Evolutionary conservation across 2,329 filamentous ascomycete genomes (phyloP).

Genomic region (Zymoseptoria crescenta): DNA sequence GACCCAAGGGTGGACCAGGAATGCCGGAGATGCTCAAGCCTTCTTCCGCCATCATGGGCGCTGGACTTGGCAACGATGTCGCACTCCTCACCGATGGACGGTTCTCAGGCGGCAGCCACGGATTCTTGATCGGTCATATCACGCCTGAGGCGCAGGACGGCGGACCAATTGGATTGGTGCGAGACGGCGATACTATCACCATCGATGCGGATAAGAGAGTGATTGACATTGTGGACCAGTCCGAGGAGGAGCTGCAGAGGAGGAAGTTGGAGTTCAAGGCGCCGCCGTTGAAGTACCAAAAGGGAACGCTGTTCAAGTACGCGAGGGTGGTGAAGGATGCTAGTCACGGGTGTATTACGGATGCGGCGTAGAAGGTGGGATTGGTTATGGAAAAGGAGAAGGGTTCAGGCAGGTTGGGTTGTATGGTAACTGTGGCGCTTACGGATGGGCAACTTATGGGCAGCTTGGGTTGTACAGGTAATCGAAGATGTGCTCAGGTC

Average conservation of each 20-base stretch:
- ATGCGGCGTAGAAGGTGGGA: conserved; percentile 24
- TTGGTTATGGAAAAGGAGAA: neutral
- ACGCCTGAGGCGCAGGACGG: conserved; percentile 81
- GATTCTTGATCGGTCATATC: conserved; percentile 81
- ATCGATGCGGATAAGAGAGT: conserved; percentile 71
- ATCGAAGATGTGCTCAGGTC: neutral
- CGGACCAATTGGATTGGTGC: conserved; percentile 74
- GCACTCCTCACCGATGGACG: conserved; percentile 67
- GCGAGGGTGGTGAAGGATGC: conserved; percentile 49
- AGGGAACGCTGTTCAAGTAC: conserved; percentile 55
- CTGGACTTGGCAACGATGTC: conserved; percentile 63
- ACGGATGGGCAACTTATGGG: neutral
- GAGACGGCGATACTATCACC: conserved; percentile 69
- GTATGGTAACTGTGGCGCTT: neutral
- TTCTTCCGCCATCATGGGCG: conserved; percentile 64
- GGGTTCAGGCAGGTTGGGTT: neutral
- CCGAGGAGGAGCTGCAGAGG: conserved; percentile 52
- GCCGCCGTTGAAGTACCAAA: conserved; percentile 50
- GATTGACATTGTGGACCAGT: conserved; percentile 55
- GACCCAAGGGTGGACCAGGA: conserved; percentile 64
- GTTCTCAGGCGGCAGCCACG: conserved; percentile 75
- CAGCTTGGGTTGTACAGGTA: neutral
- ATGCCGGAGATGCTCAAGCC: conserved; percentile 73
- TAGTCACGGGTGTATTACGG: conserved; percentile 52
- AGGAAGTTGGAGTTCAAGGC: conserved; percentile 45